Percentiles rank a stretch among this genome's conserved stretches.
These are phyloP conservation scores for Clathrospora elynae DNA, from an alignment of 2,329 filamentous ascomycete species.

Conservation along the genomic window DNA sequence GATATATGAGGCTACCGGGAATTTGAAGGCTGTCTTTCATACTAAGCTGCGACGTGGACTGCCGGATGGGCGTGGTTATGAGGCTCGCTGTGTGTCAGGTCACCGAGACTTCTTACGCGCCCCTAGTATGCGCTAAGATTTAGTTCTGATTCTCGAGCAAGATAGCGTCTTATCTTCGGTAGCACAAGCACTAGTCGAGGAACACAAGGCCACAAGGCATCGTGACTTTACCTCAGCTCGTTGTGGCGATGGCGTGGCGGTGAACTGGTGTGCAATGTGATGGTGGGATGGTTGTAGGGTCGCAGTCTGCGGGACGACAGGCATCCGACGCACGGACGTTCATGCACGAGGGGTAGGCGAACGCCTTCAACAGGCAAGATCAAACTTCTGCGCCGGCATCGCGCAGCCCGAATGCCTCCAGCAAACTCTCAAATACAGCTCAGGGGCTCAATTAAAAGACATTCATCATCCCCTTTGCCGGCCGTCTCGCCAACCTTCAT, in stretches of 20 bases:
- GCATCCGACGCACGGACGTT: constrained; percentile 21
- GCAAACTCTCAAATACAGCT: too few relatives aligned
- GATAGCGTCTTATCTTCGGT: constrained; percentile 4
- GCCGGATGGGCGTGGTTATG: constrained; percentile 33
- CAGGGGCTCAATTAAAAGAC: too few relatives aligned
- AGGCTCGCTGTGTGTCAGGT: constrained; percentile 36
- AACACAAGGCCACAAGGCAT: not conserved
- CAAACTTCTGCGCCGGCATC: too few relatives aligned
- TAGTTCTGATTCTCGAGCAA: constrained; percentile 2
- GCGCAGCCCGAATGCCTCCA: too few relatives aligned
- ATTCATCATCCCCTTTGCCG: too few relatives aligned
- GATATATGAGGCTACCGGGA: constrained; percentile 36
- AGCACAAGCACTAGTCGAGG: constrained; percentile 17
- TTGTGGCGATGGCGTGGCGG: constrained; percentile 8
- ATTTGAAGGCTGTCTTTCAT: constrained; percentile 28
- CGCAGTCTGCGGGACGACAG: constrained; percentile 13
- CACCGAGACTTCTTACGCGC: constrained; percentile 28
- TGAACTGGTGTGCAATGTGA: constrained; percentile 7
- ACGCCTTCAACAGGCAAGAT: constrained; percentile 3
- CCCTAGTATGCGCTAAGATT: constrained; percentile 22
- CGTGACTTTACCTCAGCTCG: constrained; percentile 5
- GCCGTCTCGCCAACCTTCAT: not conserved
- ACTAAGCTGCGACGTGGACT: constrained; percentile 38
- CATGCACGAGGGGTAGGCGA: constrained; percentile 15
- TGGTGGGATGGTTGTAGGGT: constrained; percentile 7